phyloP scores from a whole-genome alignment of 139 green algal species.

The Chlamydomonas urium region DNA sequence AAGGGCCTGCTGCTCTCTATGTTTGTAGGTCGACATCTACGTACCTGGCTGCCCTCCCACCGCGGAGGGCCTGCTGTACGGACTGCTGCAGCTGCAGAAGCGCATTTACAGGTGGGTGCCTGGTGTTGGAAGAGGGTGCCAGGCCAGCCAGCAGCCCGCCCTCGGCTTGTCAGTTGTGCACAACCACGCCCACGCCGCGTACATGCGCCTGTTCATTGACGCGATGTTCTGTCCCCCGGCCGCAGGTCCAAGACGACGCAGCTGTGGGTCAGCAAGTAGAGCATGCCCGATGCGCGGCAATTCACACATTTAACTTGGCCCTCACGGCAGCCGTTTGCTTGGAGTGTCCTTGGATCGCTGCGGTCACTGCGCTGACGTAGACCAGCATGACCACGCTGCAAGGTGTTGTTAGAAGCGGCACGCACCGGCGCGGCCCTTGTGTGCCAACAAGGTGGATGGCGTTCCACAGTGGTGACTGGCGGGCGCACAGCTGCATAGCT shows the following conservation, averaged over 20 bases:
- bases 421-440: no score
- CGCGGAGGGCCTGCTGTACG: conserved; percentile 92
- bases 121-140: background rate
- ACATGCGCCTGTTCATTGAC: background rate
- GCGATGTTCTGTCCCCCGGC: background rate
- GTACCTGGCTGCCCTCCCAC: conserved; percentile 94
- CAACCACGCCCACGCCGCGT: background rate
- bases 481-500: no score
- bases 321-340: no score
- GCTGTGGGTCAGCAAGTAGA: conserved; percentile 35
- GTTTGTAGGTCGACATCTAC: conserved; percentile 86
- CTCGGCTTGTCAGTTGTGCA: background rate
- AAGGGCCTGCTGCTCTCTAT: no score
- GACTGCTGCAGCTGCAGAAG: conserved; percentile 80
- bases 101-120: conserved; percentile 12
- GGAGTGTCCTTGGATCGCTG: no score
- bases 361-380: no score
- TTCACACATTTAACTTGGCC: no score
- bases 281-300: no score
- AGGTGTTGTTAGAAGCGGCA: no score
- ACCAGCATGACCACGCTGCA: no score
- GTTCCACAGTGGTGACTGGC: no score
- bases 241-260: conserved; percentile 28
- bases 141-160: background rate
- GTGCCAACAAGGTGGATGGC: no score